Base-by-base conservation (phyloP, 2,329 filamentous ascomycete species). In the Phyllosticta citribraziliensis region DNA sequence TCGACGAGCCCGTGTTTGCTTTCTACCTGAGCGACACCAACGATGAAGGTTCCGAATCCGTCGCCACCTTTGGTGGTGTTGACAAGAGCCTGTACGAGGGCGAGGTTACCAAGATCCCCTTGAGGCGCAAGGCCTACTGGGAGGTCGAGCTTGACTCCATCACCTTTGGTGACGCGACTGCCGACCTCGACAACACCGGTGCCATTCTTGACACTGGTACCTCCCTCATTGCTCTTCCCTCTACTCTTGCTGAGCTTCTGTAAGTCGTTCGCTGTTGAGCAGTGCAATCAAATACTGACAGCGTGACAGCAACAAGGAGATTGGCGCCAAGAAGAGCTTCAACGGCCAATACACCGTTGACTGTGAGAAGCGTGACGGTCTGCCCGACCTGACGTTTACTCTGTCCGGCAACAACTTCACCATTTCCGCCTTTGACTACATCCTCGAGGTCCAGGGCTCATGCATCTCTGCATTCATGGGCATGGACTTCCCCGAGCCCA, bases 41-140 rank as follows among this genome's bases (percentile, higher is more conserved):
- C 74, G 83, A 84, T 68, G 84, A 88, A 24, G 85, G 85, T 57
- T 83, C 87, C 63, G 84, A 89, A 74, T 97, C 92, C 52, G 92
- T 92, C 79, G 92, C 87, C 63, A 86, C 87, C 67, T 99, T 99
- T 67, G 93, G 93, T 75, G 93, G 93, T 67, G 78, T 96, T 64
- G 87, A 97, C 76, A 80, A 91, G 79, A 79, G 81, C 72, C 91
- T 94, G 81, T 88, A 84, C 77, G 86, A 82, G 50, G 94, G 94
- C 71, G 87, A 97, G 76, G 84, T 99, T 70, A 89, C 87, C 74
- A 95, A 91, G 76, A 91, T 99, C 68, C 94, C 94, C 60, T 85
- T 99, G 68, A 90, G 94, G 76, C 90, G 94, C 75, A 97, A 97
- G 88, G 94, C 94, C 56, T 99, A 99, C 84, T 99, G 94, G 94